Percentiles rank a stretch among this genome's conserved stretches.
Evolutionary conservation across 768 basidiomycete genomes (phyloP).

Genomic region (Russula sp.): DNA sequence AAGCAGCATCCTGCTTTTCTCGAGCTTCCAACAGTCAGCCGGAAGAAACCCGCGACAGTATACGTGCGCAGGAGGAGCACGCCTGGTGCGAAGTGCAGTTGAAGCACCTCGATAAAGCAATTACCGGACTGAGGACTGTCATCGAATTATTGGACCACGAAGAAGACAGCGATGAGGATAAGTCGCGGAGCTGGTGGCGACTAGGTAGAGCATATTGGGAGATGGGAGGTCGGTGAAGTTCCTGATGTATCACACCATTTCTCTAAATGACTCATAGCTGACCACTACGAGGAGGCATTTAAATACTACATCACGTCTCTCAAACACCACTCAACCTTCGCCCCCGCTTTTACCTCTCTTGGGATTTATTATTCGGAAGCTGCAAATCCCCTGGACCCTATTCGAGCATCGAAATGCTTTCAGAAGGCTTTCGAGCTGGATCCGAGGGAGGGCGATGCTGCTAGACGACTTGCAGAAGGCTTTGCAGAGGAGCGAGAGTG

Average conservation of each 20-base stretch:
- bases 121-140: constrained; percentile 42
- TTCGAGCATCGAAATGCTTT: constrained; percentile 89
- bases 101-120: constrained; percentile 39
- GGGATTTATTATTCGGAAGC: constrained; percentile 81
- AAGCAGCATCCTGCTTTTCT: constrained; percentile 57
- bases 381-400: constrained; percentile 65
- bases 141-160: constrained; percentile 37
- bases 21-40: constrained; percentile 44
- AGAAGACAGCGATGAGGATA: constrained; percentile 45
- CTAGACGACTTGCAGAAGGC: constrained; percentile 72
- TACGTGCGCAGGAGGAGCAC: constrained; percentile 70
- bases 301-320: constrained; percentile 72
- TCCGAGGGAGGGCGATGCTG: constrained; percentile 79
- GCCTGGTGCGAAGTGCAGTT: constrained; percentile 76
- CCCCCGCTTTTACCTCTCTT: constrained; percentile 89
- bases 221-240: constrained; percentile 47
- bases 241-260: not conserved
- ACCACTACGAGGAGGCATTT: constrained; percentile 59
- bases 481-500: constrained; percentile 93
- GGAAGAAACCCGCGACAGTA: constrained; percentile 38
- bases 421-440: constrained; percentile 98
- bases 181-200: constrained; percentile 79
- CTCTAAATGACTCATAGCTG: constrained; percentile 29
- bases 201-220: constrained; percentile 74
- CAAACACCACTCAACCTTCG: constrained; percentile 66